Evolutionary conservation across 768 basidiomycete genomes (phyloP).

Genomic region (Leccinum variicolor): DNA sequence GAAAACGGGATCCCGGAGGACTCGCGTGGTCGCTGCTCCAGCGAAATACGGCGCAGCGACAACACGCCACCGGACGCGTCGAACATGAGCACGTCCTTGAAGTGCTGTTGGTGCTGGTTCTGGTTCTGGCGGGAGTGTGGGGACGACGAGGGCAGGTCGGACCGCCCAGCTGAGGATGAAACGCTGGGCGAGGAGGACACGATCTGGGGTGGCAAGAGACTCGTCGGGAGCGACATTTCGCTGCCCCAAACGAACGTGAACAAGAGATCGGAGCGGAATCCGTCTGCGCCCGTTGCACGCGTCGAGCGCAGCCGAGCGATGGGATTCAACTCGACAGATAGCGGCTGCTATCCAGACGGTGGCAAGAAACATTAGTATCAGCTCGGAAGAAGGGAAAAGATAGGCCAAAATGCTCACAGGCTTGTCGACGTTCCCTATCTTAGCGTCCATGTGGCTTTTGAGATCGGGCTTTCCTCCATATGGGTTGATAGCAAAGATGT

Average conservation of each 20-base stretch:
- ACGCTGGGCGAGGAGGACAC: conserved; percentile 24
- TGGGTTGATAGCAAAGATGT: conserved; percentile 75
- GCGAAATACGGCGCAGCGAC: conserved; percentile 49
- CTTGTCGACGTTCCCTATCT: conserved; percentile 51
- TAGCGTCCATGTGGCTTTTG: conserved; percentile 55
- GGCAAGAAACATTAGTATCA: background rate
- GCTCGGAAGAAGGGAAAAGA: background rate
- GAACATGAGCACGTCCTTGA: conserved; percentile 67
- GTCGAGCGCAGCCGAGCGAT: conserved; percentile 50
- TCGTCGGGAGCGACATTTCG: conserved; percentile 35
- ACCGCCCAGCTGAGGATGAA: conserved; percentile 24
- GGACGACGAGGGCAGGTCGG: conserved; percentile 22
- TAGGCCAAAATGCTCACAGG: conserved; percentile 33
- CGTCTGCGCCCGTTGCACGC: conserved; percentile 27
- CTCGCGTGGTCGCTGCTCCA: conserved; percentile 37
- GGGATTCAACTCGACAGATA: conserved; percentile 53
- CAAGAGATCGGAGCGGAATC: conserved; percentile 41
- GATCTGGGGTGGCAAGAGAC: conserved; percentile 34
- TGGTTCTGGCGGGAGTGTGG: conserved; percentile 30
- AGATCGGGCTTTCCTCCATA: conserved; percentile 69
- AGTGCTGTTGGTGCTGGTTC: conserved; percentile 43
- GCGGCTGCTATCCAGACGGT: conserved; percentile 39
- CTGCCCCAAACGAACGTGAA: conserved; percentile 49
- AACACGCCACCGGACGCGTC: conserved; percentile 57
- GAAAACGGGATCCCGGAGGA: conserved; percentile 21